Percentiles rank a stretch among this genome's conserved stretches.
phyloP scores from a whole-genome alignment of 2,329 filamentous ascomycete species.

The Calycina herbarum region DNA sequence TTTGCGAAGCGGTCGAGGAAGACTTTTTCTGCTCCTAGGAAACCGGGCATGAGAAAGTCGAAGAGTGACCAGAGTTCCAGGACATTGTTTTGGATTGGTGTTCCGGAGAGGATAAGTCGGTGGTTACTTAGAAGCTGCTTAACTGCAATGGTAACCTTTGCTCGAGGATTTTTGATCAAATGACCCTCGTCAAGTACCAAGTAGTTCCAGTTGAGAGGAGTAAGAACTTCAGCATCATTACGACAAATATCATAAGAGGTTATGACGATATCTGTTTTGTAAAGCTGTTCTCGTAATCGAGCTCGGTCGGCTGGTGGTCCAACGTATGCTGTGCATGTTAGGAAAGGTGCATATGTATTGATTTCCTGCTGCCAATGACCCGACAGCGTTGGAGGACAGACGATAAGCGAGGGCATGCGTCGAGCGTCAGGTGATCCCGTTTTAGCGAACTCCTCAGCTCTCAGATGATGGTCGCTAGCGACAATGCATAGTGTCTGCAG shows the following conservation, averaged over 20 bases:
- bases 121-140: conserved; percentile 91
- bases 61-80: conserved; percentile 97
- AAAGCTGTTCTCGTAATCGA: conserved; percentile 67
- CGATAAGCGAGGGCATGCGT: conserved; percentile 84
- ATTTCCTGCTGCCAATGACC: conserved; percentile 99
- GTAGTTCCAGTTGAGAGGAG: conserved; percentile 91
- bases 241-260: conserved; percentile 98
- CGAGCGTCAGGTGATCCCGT: conserved; percentile 77
- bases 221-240: conserved; percentile 86
- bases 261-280: conserved; percentile 85
- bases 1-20: conserved; percentile 93
- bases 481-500: conserved; percentile 97
- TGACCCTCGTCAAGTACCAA: conserved; percentile 96
- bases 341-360: conserved; percentile 90
- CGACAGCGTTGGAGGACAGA: conserved; percentile 93
- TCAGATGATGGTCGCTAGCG: conserved; percentile 92
- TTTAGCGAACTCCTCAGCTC: conserved; percentile 85
- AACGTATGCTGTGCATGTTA: conserved; percentile 86
- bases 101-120: conserved; percentile 91
- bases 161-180: conserved; percentile 97
- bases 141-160: conserved; percentile 91
- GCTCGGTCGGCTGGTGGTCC: conserved; percentile 81
- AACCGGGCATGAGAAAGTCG: conserved; percentile 98
- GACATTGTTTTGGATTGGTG: conserved; percentile 97
- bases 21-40: conserved; percentile 90